Evolutionary conservation across 768 basidiomycete species (phyloP), one percentile per base, ranked within the genome.

Genomic region (Guyanaporus albipodus): DNA sequence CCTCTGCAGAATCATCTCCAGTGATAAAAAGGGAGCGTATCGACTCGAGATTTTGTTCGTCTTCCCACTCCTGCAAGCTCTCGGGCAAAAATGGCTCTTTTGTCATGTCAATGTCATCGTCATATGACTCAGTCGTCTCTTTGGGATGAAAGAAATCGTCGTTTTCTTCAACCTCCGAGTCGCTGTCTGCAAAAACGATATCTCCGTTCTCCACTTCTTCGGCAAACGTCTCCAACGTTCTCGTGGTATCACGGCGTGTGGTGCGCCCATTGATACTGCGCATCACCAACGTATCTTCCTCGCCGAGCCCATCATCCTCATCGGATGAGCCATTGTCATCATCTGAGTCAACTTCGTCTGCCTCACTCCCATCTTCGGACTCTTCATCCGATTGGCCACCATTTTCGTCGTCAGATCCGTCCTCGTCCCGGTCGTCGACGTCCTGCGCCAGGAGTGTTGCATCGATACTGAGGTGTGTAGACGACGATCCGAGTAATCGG

Each of bases 11-110:
- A 46, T 59, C 66, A 59, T 49, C 74, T 43, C 89, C 92, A 0
- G 93, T 95, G 63, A 99, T 95, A 70, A 99, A 99, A 41, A 95
- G 72, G 44, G 80, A 73, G 6, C 89, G 80, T 59, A 99, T 83
- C 2, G 89, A 86, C 42, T 96, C 89, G 19, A 98, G 75, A 64
- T 89, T 75, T 19, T 79, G 83, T 52, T 94, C 88, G 50, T 89
- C 82, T 48, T 87, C 83, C 94, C 93, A 97, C 56, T 79, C 79
- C 50, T 73, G 77, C 48, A 89, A 64, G 36, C 71, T 70, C 21
- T 80, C 77, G 1, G 56, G 55, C 34, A 74, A 63, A n/a, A 82
- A 41, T 0, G 56, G 57, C 42, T 78, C 82, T 64, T 93, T 94
- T 8, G 83, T 76, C 62, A 75, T 78, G 63, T 95, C 93, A 28